Base-by-base conservation (phyloP, 2,329 filamentous ascomycete genomes). In the Leptographium lundbergii region DNA sequence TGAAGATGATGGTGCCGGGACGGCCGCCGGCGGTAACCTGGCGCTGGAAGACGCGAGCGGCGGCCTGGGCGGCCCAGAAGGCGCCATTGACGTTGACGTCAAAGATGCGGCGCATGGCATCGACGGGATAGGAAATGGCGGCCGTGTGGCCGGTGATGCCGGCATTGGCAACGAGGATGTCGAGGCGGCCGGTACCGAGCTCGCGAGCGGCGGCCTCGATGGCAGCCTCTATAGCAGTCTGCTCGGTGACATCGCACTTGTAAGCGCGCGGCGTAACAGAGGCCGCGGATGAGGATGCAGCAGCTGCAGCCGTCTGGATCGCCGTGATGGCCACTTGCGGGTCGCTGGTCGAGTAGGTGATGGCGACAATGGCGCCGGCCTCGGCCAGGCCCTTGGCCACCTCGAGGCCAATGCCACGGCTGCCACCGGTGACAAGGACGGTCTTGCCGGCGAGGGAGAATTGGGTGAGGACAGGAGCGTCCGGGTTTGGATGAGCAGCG, bases 51-150 rank as follows among this genome's bases (percentile, higher is more conserved):
- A 42, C 14, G 48, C 25, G 48, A 13, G 69, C 73, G 2, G 72
- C 73, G 11, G 73, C 73, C 62, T 74, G 72, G 7, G 74, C 73
- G 0, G 72, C 71, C 70, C 72, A 75, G 60, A 75, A 73, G 2
- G 71, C 72, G 0, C 74, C 74, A 60, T 74, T 67, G 50, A 72
- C 68, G 59, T 75, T 75, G 55, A 75, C 72, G 36, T 71, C 67
- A 53, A 73, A 66, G 42, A 75, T 69, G 24, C 70, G 63, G 6
- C 68, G 67, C 62, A 69, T 75, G 48, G 67, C 67, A 45, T 73
- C 71, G 58, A 72, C 70, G 1, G 70, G 68, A 61, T 74, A 75
- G n/a, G 75, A 71, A 6, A 70, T 60, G 6, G 71, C 72, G 0
- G 72, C 65, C 29, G 70, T 66, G 56, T 74, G 65, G 6, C 68